Evolutionary conservation across 192 early-diverging fungal species (phyloP), one percentile per base, ranked within the genome.

Genomic region (Podila epigama): DNA sequence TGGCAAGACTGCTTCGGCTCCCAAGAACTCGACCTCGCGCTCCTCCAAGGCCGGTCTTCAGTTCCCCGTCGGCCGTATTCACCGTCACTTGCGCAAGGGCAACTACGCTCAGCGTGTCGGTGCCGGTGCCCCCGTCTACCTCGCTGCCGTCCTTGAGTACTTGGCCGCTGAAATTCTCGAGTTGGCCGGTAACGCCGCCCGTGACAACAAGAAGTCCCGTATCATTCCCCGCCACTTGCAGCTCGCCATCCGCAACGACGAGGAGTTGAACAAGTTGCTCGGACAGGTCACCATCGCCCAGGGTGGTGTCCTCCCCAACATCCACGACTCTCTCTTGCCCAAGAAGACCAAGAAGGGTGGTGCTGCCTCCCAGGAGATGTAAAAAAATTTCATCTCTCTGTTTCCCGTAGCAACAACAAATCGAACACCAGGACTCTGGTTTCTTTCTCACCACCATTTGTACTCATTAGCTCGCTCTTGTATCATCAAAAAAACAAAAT

Each of bases 41-140:
- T 96, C 94, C 40, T 82, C 90, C 80, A 91, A 92, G 81, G 96
- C 96, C 75, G 96, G 96, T 84, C 92, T 97, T 78, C 94, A 95
- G 85, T 97, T 97, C 91, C 96, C 95, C 71, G 95, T 96, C 73
- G 96, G 96, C 80, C 94, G 96, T 94, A 92, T 97, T 82, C 94
- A 97, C 86, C 93, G 96, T 90, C 89, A 94, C 59, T 88, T 97
- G 55, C 89, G 94, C 80, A 93, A 92, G 83, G 96, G 96, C 59
- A 95, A 95, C 88, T 97, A 96, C 85, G 94, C 96, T 71, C 90
- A 91, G 81, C 90, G 95, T 86, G 90, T 97, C 57, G 95, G 93
- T 82, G 94, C 93, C 69, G 95, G 94, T 81, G 95, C 96, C 41
- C 96, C 96, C 70, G 96, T 97, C 69, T 97, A 96, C 86, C 84